phyloP scores from a whole-genome alignment of 495 filamentous ascomycete species.

The Penicillium longicatenatum region DNA sequence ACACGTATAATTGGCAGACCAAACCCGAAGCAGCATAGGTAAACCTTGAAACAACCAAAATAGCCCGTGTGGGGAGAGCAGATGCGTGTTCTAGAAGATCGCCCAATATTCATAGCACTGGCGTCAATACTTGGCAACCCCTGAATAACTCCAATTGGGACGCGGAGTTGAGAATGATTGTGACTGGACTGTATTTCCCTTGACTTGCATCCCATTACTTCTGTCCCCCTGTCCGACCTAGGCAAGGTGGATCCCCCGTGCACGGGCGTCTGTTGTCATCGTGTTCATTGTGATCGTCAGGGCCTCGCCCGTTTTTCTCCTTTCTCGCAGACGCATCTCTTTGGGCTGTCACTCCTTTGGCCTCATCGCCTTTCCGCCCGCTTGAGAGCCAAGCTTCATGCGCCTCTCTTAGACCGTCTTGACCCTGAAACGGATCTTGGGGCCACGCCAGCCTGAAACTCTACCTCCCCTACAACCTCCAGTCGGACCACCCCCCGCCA shows the following conservation, averaged over 20 bases:
- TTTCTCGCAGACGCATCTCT: constrained; percentile 21
- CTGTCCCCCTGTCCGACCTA: not conserved
- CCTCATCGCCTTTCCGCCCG: constrained; percentile 23
- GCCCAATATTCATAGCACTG: not conserved
- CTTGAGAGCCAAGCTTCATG: not conserved
- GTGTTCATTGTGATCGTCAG: constrained; percentile 34
- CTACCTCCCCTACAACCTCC: not conserved
- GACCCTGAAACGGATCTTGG: not conserved
- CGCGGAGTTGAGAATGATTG: not conserved
- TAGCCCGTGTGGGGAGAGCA: not conserved
- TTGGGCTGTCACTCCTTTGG: constrained; percentile 47
- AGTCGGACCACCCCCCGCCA: not conserved
- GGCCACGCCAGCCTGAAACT: not conserved
- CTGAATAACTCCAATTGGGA: not conserved
- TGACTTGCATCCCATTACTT: too few species aligned
- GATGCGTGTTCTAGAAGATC: not conserved
- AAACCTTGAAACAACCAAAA: not conserved
- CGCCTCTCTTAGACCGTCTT: not conserved
- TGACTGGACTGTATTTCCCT: too few species aligned
- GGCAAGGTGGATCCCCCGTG: constrained; percentile 10
- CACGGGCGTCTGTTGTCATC: constrained; percentile 22
- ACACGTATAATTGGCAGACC: constrained; percentile 1
- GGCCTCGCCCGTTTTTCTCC: constrained; percentile 29
- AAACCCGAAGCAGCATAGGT: not conserved
- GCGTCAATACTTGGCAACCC: not conserved